A percentile compares a stretch with the other conserved stretches of the same genome.
These are phyloP conservation scores for Wallacemonas sp. DNA, from an alignment of 208 protist species.

Conservation along the genomic window DNA sequence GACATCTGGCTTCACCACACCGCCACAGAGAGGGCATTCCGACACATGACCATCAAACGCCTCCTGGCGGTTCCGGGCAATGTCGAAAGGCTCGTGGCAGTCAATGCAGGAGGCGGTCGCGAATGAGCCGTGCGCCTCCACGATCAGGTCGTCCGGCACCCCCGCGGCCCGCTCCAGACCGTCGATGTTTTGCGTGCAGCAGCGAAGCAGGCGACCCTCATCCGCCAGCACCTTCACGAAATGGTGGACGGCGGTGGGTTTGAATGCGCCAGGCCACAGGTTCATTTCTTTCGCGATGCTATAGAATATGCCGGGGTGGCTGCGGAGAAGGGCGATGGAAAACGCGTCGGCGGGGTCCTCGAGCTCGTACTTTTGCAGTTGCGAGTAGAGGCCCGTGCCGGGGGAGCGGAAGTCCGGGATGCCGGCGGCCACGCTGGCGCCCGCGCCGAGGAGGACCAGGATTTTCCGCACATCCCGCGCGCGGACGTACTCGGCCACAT, in stretches of 20 bases:
- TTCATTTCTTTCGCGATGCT: slow-evolving; percentile 84
- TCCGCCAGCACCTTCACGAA: slow-evolving; percentile 94
- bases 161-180: slow-evolving; percentile 88
- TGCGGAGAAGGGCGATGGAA: slow-evolving; percentile 84
- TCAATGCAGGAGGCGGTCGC: slow-evolving; percentile 83
- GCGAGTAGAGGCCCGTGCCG: slow-evolving; percentile 90
- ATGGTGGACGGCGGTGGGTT: slow-evolving; percentile 90
- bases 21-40: slow-evolving; percentile 60
- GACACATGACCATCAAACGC: slow-evolving; percentile 50
- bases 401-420: slow-evolving; percentile 96
- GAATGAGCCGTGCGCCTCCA: slow-evolving; percentile 97
- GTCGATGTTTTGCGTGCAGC: slow-evolving; percentile 98
- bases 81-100: slow-evolving; percentile 59
- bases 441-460: slow-evolving; percentile 90
- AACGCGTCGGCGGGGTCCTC: slow-evolving; percentile 90
- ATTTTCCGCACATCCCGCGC: slow-evolving; percentile 72
- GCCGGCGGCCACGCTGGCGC: slow-evolving; percentile 91
- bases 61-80: slow-evolving; percentile 31
- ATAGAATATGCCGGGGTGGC: slow-evolving; percentile 92
- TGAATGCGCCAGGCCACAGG: slow-evolving; percentile 79
- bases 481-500: slow-evolving; percentile 71
- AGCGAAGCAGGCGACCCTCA: slow-evolving; percentile 89
- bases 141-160: slow-evolving; percentile 72
- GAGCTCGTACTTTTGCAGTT: slow-evolving; percentile 92
- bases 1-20: slow-evolving; percentile 95